phyloP scores from a whole-genome alignment of 164 flowering plant species.

The Umbilicus rupestris region DNA sequence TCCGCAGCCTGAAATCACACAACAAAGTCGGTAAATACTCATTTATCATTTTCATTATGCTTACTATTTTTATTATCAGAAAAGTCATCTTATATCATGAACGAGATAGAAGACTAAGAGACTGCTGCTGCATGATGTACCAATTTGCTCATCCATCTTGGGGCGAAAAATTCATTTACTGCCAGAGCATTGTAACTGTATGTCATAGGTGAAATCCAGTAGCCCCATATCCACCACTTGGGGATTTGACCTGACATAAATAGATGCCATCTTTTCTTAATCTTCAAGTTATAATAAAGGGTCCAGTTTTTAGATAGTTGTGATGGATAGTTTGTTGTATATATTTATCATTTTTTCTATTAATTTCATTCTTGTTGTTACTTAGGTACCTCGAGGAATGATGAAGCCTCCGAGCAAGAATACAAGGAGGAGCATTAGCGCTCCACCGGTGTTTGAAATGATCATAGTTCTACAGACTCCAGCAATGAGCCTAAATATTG shows the following conservation, averaged over 20 bases:
- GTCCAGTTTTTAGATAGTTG: too few species aligned
- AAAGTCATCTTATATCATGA: neutral
- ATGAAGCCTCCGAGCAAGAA: constrained; percentile 87
- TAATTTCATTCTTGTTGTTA: neutral
- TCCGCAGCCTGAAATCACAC: constrained; percentile 34
- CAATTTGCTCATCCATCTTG: constrained; percentile 71
- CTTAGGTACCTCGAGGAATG: constrained; percentile 49
- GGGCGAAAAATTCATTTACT: constrained; percentile 68
- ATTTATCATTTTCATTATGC: neutral
- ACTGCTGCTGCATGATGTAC: constrained; percentile 18
- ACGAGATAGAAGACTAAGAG: neutral
- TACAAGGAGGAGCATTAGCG: constrained; percentile 43
- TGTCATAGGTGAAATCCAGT: constrained; percentile 67
- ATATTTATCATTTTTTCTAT: neutral
- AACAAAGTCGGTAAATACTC: neutral
- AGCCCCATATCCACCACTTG: constrained; percentile 82
- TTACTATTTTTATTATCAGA: neutral
- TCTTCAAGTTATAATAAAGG: neutral
- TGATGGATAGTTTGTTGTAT: too few species aligned
- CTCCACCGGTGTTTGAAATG: constrained; percentile 60
- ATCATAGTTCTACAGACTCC: constrained; percentile 61
- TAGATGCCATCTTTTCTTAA: neutral
- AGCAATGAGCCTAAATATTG: constrained; percentile 58
- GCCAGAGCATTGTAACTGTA: constrained; percentile 62
- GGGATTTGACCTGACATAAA: constrained; percentile 52